These are phyloP conservation scores for Calendula officinalis DNA, from an alignment of 129 eudicot genomes.

Conservation along the genomic window DNA sequence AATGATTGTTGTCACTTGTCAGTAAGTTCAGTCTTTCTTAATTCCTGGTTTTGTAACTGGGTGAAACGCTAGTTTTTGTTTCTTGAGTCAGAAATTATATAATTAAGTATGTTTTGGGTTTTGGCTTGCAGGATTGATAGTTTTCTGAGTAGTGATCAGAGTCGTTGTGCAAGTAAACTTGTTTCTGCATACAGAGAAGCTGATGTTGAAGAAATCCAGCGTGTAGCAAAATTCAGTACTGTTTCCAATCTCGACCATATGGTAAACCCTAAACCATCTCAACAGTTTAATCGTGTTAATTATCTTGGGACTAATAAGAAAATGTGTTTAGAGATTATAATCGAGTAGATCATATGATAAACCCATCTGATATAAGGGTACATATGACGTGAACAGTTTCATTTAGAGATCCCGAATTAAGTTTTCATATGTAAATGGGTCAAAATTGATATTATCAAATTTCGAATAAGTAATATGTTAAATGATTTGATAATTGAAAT, in stretches of 20 bases:
- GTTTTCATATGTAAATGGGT: no score
- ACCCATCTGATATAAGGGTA: no score
- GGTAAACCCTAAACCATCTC: conserved; percentile 40
- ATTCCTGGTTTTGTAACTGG: conserved; percentile 8
- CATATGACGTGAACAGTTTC: no score
- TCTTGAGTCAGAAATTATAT: conserved; percentile 27
- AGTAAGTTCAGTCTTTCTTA: conserved; percentile 56
- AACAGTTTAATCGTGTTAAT: background rate
- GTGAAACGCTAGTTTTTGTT: conserved; percentile 20
- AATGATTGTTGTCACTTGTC: conserved; percentile 98
- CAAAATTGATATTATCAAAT: background rate
- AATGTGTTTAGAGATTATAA: background rate
- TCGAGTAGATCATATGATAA: no score
- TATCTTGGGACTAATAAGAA: conserved; percentile 11
- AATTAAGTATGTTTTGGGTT: conserved; percentile 13
- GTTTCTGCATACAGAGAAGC: conserved; percentile 89
- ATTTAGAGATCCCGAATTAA: no score
- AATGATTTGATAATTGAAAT: no score
- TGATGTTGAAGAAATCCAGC: conserved; percentile 78
- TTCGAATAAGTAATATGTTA: background rate
- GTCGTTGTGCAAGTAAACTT: conserved; percentile 85
- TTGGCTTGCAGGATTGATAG: conserved; percentile 64
- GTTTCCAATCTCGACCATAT: conserved; percentile 73
- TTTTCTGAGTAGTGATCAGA: conserved; percentile 84
- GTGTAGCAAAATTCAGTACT: conserved; percentile 67